Evolutionary conservation across 352 stramenopile genomes (phyloP).

Genomic region (Thalassiosira hispida): DNA sequence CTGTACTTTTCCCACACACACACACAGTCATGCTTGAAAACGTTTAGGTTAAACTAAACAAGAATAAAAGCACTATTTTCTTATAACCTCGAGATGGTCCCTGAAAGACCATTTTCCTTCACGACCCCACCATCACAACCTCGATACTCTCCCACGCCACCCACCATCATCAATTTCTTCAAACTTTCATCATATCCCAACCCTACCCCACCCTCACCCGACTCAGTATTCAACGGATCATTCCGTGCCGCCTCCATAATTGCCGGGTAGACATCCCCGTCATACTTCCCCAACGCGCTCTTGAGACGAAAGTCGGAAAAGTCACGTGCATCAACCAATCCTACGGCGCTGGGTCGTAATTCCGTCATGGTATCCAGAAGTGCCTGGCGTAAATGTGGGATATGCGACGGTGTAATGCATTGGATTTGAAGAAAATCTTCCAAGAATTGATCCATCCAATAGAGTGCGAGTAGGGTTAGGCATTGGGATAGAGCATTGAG

Average conservation of each 20-base stretch:
- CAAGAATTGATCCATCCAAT: constrained; percentile 83
- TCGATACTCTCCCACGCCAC: constrained; percentile 71
- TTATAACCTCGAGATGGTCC: constrained; percentile 51
- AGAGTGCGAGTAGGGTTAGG: constrained; percentile 72
- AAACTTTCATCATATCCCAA: constrained; percentile 78
- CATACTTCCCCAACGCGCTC: constrained; percentile 76
- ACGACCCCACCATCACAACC: constrained; percentile 6
- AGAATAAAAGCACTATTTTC: too few species aligned
- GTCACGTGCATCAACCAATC: constrained; percentile 79
- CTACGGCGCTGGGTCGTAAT: constrained; percentile 76
- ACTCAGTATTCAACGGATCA: constrained; percentile 80
- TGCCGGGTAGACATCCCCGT: constrained; percentile 83
- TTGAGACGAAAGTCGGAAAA: constrained; percentile 85
- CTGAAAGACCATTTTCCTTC: constrained; percentile 32
- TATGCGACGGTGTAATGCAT: constrained; percentile 58
- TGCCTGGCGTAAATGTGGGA: constrained; percentile 43
- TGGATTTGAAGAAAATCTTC: constrained; percentile 82
- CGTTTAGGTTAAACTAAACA: too few species aligned
- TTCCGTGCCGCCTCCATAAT: constrained; percentile 74
- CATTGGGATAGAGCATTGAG: constrained; percentile 65
- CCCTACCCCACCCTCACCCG: constrained; percentile 47
- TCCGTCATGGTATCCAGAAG: constrained; percentile 65
- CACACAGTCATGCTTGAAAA: too few species aligned
- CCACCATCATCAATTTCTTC: constrained; percentile 76
- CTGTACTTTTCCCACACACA: too few species aligned